phyloP scores from a whole-genome alignment of 148 eudicot species.

The Limonium bicolor region DNA sequence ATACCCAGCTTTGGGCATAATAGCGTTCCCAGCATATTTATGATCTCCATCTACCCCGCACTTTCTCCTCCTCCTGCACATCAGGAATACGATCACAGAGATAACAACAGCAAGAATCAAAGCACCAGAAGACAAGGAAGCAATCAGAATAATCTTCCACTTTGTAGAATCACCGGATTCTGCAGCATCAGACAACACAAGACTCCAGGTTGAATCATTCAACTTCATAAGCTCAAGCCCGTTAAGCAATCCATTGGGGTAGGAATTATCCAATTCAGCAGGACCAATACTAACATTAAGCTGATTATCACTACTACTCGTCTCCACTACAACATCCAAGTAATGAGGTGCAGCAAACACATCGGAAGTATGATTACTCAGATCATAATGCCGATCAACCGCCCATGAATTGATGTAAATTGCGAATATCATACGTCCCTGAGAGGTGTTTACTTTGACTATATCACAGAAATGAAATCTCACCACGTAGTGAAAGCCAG shows the following conservation, averaged over 20 bases:
- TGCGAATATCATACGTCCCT: constrained; percentile 43
- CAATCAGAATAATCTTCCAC: constrained; percentile 31
- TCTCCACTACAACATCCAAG: constrained; percentile 53
- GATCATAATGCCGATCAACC: constrained; percentile 41
- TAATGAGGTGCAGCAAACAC: constrained; percentile 43
- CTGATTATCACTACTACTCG: constrained; percentile 8
- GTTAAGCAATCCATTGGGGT: constrained; percentile 70
- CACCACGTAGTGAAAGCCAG: constrained; percentile 65
- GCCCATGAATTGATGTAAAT: constrained; percentile 38
- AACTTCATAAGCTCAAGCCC: constrained; percentile 89
- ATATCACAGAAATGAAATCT: constrained; percentile 88
- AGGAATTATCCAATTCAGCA: constrained; percentile 16
- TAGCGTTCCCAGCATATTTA: constrained; percentile 41
- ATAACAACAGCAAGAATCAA: constrained; percentile 7
- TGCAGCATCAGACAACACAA: constrained; percentile 9
- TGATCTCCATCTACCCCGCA: constrained; percentile 20
- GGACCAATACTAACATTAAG: constrained; percentile 66
- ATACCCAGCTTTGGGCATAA: constrained; percentile 42
- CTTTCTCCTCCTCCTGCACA: constrained; percentile 22
- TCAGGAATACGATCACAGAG: constrained; percentile 14
- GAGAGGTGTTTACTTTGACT: constrained; percentile 32
- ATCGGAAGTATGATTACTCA: constrained; percentile 5
- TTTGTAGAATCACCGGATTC: constrained; percentile 20
- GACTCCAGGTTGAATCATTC: constrained; percentile 53
- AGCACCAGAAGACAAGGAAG: constrained; percentile 32